Percentiles rank a stretch among this genome's conserved stretches.
These are phyloP conservation scores for Colletotrichum sp. DNA, from an alignment of 2,329 filamentous ascomycete species.

Conservation along the genomic window DNA sequence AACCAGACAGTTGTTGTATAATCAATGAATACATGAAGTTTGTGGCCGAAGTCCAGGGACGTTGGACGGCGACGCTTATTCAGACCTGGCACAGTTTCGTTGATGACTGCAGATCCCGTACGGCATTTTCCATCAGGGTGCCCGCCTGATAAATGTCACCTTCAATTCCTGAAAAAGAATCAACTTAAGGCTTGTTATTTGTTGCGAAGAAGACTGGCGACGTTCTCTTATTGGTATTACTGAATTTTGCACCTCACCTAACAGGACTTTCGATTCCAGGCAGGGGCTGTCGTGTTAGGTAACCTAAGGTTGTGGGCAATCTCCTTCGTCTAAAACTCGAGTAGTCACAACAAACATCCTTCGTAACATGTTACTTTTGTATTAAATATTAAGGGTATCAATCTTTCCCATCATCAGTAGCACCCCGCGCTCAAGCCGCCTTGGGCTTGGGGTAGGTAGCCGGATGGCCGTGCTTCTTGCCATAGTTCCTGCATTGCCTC, in stretches of 20 bases:
- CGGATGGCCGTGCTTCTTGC: constrained; percentile 63
- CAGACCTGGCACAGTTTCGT: neutral
- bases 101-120: neutral
- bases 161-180: neutral
- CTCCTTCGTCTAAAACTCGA: neutral
- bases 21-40: neutral
- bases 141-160: neutral
- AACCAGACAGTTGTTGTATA: too few species aligned
- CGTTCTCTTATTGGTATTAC: neutral
- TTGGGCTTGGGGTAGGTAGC: constrained; percentile 45
- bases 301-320: neutral
- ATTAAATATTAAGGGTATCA: constrained; percentile 1
- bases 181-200: neutral
- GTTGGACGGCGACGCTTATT: neutral
- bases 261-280: neutral
- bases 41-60: neutral
- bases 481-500: constrained; percentile 61
- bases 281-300: neutral
- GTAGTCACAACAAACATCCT: neutral
- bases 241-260: neutral
- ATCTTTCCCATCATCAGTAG: neutral
- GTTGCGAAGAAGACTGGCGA: neutral
- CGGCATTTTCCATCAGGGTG: neutral
- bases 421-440: neutral
- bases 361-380: neutral